A percentile compares a stretch with the other conserved stretches of the same genome.
Conservation (phyloP, 1,139 yeast species). For the Diutina catenulata region DNA sequence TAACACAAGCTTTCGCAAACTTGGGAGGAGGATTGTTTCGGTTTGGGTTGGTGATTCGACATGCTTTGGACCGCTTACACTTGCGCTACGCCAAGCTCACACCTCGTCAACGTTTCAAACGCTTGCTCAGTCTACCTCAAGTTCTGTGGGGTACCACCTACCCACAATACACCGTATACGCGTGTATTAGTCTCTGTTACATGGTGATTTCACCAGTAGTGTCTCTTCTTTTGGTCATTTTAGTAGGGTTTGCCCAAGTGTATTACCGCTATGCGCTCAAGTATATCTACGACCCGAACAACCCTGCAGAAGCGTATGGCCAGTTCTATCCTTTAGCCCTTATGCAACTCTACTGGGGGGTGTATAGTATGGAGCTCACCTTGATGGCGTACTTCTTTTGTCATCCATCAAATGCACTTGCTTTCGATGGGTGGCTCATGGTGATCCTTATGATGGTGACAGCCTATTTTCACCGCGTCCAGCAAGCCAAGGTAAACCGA, state of each 20-base stretch:
- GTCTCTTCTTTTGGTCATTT: slow-evolving; percentile 45
- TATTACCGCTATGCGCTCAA: slow-evolving; percentile 63
- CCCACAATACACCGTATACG: slow-evolving; percentile 66
- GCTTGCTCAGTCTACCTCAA: slow-evolving; percentile 30
- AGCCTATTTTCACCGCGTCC: slow-evolving; percentile 16
- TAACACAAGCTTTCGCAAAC: slow-evolving; percentile 61
- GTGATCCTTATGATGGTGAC: slow-evolving; percentile 25
- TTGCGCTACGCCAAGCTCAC: slow-evolving; percentile 35
- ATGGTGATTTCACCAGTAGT: slow-evolving; percentile 72
- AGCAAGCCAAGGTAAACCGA: neutral
- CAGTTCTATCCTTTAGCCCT: slow-evolving; percentile 61
- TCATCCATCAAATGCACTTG: slow-evolving; percentile 22
- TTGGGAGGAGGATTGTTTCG: slow-evolving; percentile 59
- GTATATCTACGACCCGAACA: slow-evolving; percentile 36
- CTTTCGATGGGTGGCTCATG: slow-evolving; percentile 29
- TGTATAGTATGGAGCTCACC: slow-evolving; percentile 70
- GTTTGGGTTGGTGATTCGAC: slow-evolving; percentile 33
- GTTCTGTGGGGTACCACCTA: slow-evolving; percentile 71
- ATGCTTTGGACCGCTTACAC: slow-evolving; percentile 24
- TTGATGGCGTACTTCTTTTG: slow-evolving; percentile 63
- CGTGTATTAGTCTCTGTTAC: slow-evolving; percentile 66
- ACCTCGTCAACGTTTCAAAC: slow-evolving; percentile 45
- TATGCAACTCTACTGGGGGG: slow-evolving; percentile 64
- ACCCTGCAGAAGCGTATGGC: slow-evolving; percentile 58
- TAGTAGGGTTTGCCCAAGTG: slow-evolving; percentile 43